phyloP scores from a whole-genome alignment of 495 filamentous ascomycete genomes.

The Hypoxylon crocopeplum region DNA sequence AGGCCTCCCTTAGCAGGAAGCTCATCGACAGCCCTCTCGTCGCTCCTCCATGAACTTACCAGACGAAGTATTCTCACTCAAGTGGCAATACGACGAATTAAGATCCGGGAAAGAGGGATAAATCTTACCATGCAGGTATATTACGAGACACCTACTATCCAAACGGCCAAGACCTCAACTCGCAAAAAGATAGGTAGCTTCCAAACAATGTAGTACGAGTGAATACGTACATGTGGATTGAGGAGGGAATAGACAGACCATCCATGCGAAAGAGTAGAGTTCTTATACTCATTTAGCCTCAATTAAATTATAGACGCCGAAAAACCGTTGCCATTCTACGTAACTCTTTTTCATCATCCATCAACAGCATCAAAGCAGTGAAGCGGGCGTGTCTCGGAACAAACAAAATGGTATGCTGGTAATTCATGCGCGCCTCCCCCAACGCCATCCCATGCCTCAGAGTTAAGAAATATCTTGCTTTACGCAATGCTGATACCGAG shows the following conservation, averaged over 20 bases:
- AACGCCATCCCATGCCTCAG: constrained; percentile 29
- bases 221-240: too few relatives aligned
- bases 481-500: constrained; percentile 24
- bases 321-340: constrained; percentile 31
- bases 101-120: too few relatives aligned
- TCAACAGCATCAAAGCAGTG: constrained; percentile 2
- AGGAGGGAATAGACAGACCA: constrained; percentile 6
- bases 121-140: too few relatives aligned
- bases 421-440: constrained; percentile 13
- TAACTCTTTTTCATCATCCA: constrained; percentile 22
- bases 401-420: constrained; percentile 24
- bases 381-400: constrained; percentile 1
- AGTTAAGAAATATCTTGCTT: constrained; percentile 10
- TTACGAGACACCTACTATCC: too few relatives aligned
- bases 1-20: too few relatives aligned
- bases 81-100: too few relatives aligned
- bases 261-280: constrained; percentile 26
- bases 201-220: too few relatives aligned
- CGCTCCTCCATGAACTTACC: too few relatives aligned
- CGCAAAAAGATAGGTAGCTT: too few relatives aligned
- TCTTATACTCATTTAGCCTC: constrained; percentile 17
- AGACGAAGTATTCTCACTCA: too few relatives aligned
- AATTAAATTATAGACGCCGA: constrained; percentile 6
- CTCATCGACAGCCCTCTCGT: too few relatives aligned
- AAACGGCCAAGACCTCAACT: too few relatives aligned